Conservation (phyloP, 148 eudicot genomes). For the Rheum nobile region DNA sequence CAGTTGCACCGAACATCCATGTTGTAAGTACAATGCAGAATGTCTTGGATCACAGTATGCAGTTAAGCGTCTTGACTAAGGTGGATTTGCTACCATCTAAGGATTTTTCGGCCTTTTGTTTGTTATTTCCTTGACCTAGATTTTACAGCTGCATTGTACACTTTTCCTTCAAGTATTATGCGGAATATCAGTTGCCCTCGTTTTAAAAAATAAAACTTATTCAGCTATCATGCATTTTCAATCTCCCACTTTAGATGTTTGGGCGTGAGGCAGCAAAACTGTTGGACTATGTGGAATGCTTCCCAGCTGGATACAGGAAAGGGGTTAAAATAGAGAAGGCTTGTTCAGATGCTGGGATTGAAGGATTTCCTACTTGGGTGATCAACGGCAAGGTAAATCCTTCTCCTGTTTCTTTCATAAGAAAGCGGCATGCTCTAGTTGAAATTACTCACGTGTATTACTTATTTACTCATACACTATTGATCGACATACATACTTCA, state of each 20-base stretch:
- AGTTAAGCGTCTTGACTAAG: neutral
- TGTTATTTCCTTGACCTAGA: neutral
- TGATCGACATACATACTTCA: neutral
- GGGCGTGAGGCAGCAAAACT: conserved; percentile 76
- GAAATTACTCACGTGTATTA: no score
- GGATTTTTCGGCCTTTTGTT: neutral
- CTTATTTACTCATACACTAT: neutral
- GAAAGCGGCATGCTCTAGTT: neutral
- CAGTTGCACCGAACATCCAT: neutral
- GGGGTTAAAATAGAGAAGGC: conserved; percentile 52
- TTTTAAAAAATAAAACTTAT: neutral
- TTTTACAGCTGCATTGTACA: neutral
- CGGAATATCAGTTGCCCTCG: neutral
- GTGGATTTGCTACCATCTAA: no score
- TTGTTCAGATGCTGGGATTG: conserved; percentile 48
- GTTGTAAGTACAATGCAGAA: neutral
- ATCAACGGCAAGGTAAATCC: conserved; percentile 72
- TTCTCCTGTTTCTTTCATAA: neutral
- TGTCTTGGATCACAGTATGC: neutral
- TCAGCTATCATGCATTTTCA: neutral
- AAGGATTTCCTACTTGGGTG: conserved; percentile 89
- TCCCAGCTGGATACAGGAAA: conserved; percentile 61
- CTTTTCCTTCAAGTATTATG: neutral
- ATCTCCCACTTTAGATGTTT: conserved; percentile 43
- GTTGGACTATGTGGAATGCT: conserved; percentile 91